Conservation (phyloP, 1,284 basidiomycete species). For the Malassezia equina region DNA sequence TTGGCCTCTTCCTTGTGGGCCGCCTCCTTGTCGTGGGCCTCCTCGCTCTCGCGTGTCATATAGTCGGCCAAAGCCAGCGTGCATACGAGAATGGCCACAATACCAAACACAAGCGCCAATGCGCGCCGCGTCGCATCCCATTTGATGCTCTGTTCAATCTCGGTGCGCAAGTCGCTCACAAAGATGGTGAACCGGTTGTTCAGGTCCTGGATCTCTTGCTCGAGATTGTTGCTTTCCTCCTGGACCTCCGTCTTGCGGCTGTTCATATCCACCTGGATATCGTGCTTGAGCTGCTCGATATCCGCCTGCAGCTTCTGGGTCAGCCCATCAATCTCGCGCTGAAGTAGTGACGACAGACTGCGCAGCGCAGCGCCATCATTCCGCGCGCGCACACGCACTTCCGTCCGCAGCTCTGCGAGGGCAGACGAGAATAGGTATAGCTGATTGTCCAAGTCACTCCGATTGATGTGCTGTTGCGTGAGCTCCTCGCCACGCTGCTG, state of each 20-base stretch:
- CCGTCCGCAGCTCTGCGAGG: constrained; percentile 76
- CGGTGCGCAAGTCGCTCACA: constrained; percentile 44
- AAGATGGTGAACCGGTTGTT: constrained; percentile 48
- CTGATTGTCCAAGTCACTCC: constrained; percentile 64
- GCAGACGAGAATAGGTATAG: constrained; percentile 92
- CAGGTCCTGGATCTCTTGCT: constrained; percentile 73
- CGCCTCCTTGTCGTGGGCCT: background rate
- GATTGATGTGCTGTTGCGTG: constrained; percentile 62
- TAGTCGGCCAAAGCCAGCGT: constrained; percentile 44
- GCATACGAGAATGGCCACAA: constrained; percentile 41
- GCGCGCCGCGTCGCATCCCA: constrained; percentile 46
- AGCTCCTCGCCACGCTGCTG: constrained; percentile 67
- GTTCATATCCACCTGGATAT: constrained; percentile 92
- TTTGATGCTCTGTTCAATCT: constrained; percentile 47
- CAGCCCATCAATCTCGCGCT: constrained; percentile 77
- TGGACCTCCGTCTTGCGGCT: constrained; percentile 86
- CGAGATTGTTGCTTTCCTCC: constrained; percentile 72
- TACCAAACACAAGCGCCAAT: constrained; percentile 42
- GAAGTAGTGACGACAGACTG: constrained; percentile 63
- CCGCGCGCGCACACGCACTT: constrained; percentile 69
- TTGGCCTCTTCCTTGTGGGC: background rate
- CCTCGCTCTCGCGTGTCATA: constrained; percentile 28
- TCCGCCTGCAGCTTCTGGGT: constrained; percentile 91
- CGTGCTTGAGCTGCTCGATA: constrained; percentile 75
- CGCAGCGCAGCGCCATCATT: constrained; percentile 75